Evolutionary conservation across 306 rosid species (phyloP), one percentile per base, ranked within the genome.

Genomic region (Glycine soja): DNA sequence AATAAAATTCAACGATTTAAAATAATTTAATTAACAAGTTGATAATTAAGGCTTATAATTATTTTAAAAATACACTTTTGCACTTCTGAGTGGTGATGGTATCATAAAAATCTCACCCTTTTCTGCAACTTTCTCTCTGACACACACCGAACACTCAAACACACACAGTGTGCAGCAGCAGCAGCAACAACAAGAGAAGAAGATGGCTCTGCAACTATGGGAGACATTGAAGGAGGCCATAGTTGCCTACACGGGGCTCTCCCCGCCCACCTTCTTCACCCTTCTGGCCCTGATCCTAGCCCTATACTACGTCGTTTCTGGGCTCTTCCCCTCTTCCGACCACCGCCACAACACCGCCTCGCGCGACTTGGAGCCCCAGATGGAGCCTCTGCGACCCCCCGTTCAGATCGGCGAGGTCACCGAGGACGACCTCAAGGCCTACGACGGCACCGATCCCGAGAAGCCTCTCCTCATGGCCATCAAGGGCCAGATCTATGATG

Each of bases 401-500:
- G 97, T 95, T 67, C 99, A 95, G 88, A 40, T 95, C 63, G 99
- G 99, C 10, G 99, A 95, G 88, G 48, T 95, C 75, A 75, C 93
- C 1, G 94, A 81, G 73, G 96, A 95, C 1, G 97, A 93, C 10
- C 86, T 95, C 61, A 88, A 87, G 63, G 86, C 80, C 47, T 95
- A 90, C 72, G 97, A 93, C 45, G 99, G 98, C 58, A 36, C 95
- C 53, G 95, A 93, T 71, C 32, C 94, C 6, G 46, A 75, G 10
- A 93, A 95, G 82, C 97, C 98, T 15, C 72, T 95, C 70, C 99
- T 95, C 65, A 93, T 95, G 97, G 99, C 98, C 50, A 90, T 95
- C 86, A 93, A 95, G 94, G 88, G 96, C 51, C 97, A 93, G 99
- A 95, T 95, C 98, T 95, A 95, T 70, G 99, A 95, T 83, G 98